Base-by-base conservation (phyloP, 192 early-diverging fungal species). In the Rhizoclosmatium sp. region DNA sequence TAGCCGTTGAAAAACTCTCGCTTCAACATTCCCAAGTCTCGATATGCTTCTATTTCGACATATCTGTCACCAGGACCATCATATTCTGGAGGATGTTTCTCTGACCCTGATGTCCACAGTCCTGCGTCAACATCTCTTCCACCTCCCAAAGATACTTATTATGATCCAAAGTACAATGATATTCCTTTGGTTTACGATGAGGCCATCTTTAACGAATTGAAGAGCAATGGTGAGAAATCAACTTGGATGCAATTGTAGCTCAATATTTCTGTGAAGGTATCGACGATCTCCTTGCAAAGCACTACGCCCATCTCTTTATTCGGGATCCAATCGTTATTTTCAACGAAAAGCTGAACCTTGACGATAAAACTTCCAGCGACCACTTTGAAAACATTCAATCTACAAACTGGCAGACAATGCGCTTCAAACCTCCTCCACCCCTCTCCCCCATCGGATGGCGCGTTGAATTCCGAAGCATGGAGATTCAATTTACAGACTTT, bases 341-440 rank as follows among this genome's bases (percentile, higher is more conserved):
- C 76, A 80, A 93, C 75, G 98, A 99, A 85, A 82, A 97, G 54
- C 83, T 98, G 65, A 86, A 97, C 46, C 89, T 95, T 64, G 94
- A 98, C 82, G 92, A 99, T 76, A 82, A 87, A n/a, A 82, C 86
- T 10, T 92, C 88, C 45, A 92, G 94, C 0, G 98, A 99, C 82
- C 98, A 99, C 78, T 99, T 99, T 90, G 98, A 99, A 78, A 99
- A 99, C 84, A 90, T 99, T 49, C 98, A 99, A 87, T 95, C 93
- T n/a, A 99, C 98, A 59, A 99, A 99, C 85, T 99, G 98, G 98
- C 98, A 99, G 86, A 97, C 96, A 16, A 93, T 98, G 91, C 92
- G 98, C 5, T 99, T 99, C 89, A 99, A 99, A 87, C 95, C 96
- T 47, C 98, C 98, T 12, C 96, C 95, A 12, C 90, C 91, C 68